Conservation (phyloP, 805 yeast species). For the Starmerella roubikii region DNA sequence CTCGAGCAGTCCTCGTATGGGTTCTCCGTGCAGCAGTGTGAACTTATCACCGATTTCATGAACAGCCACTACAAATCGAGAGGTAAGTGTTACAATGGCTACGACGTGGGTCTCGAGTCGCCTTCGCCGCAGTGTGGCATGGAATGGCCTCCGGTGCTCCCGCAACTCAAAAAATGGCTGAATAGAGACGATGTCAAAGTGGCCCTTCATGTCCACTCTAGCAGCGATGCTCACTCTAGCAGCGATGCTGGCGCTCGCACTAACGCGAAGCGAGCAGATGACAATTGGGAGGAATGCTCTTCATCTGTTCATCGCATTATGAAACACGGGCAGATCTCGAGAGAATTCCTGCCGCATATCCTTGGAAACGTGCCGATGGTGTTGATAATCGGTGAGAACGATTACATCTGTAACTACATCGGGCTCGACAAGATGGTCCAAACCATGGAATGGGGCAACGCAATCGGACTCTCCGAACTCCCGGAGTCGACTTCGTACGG, state of each 20-base stretch:
- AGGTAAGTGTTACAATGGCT: constrained; percentile 56
- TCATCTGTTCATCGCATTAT: constrained; percentile 41
- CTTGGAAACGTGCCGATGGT: constrained; percentile 46
- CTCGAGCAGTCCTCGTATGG: constrained; percentile 16
- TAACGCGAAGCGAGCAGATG: no score
- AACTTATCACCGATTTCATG: background rate
- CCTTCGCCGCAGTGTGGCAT: constrained; percentile 76
- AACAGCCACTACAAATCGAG: constrained; percentile 17
- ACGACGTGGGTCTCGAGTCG: constrained; percentile 61
- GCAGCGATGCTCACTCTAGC: background rate
- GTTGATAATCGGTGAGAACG: constrained; percentile 77
- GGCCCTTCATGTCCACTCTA: constrained; percentile 36
- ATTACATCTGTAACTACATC: constrained; percentile 69
- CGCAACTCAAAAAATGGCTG: constrained; percentile 38
- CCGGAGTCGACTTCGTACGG: constrained; percentile 3
- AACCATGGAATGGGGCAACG: constrained; percentile 52
- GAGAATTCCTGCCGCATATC: constrained; percentile 52
- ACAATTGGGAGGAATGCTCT: constrained; percentile 68
- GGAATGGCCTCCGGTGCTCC: constrained; percentile 74
- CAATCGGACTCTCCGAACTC: constrained; percentile 18
- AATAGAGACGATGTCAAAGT: constrained; percentile 32
- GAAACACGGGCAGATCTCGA: constrained; percentile 40
- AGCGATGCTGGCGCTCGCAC: background rate
- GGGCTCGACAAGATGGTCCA: constrained; percentile 61
- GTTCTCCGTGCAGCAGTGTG: background rate